Percentiles rank a stretch among this genome's conserved stretches.
phyloP scores from a whole-genome alignment of 805 yeast species.

The Saturnispora quitensis region DNA sequence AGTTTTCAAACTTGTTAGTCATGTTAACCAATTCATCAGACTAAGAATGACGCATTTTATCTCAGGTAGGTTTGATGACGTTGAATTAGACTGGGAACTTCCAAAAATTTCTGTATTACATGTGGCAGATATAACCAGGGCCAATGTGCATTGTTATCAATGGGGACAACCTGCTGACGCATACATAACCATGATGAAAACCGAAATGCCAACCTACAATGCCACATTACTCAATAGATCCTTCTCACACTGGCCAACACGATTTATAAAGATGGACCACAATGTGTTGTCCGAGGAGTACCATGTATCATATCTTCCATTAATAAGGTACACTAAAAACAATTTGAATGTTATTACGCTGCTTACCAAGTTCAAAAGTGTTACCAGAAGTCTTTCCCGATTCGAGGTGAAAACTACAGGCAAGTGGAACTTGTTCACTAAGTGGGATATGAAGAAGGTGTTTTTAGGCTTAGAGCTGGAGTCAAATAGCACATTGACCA shows the following conservation, averaged over 20 bases:
- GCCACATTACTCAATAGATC: slow-evolving; percentile 2
- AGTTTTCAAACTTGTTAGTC: not conserved
- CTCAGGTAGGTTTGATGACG: not conserved
- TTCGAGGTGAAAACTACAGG: slow-evolving; percentile 4
- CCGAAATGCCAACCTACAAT: not conserved
- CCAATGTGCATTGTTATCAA: not conserved
- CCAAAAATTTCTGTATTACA: not conserved
- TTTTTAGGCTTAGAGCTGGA: slow-evolving; percentile 5
- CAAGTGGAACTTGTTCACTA: not conserved
- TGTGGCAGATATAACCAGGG: slow-evolving; percentile 1
- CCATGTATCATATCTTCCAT: slow-evolving; percentile 19
- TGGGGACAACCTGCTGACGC: slow-evolving; percentile 1
- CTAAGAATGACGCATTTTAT: not conserved
- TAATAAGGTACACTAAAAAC: slow-evolving; percentile 14
- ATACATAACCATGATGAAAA: slow-evolving; percentile 2
- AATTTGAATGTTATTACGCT: slow-evolving; percentile 2
- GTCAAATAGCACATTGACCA: not conserved
- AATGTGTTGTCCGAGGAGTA: slow-evolving; percentile 6
- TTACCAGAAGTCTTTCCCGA: not conserved
- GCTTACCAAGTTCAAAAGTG: not conserved
- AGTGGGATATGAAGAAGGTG: slow-evolving; percentile 8
- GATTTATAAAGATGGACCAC: slow-evolving; percentile 10
- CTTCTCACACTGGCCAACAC: slow-evolving; percentile 18
- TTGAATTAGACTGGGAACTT: slow-evolving; percentile 1
- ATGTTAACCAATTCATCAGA: not conserved